Base-by-base conservation (phyloP, 2,329 filamentous ascomycete species). In the Exophiala viscosa region DNA sequence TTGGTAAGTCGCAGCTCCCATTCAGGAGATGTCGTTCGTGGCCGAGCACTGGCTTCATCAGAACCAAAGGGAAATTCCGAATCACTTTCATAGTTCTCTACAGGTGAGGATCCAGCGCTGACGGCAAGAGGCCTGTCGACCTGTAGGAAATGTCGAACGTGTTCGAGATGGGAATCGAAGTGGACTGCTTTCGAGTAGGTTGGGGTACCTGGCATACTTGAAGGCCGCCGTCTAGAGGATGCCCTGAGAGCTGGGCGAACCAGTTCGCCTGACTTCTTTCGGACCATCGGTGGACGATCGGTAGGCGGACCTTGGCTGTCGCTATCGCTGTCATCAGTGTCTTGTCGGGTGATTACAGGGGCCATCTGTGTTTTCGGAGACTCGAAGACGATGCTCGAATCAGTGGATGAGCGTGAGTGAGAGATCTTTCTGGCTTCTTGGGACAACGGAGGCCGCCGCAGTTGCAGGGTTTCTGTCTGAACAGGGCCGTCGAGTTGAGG, bases 161-260 rank as follows among this genome's bases (percentile, higher is more conserved):
- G 92, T 72, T 97, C 93, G 35, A 97, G 83, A 66, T 96, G 89
- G 20, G 92, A 89, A 71, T 97, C 93, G 67, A 99, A 99, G 71
- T 99, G 93, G n/a, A 99, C 93, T 10, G 88, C 90, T 71, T 99
- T 99, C 62, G 87, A 87, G 67, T 92, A 97, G 7, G 92, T 93
- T 0, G 93, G 93, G 0, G 93, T 99, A 49, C 93, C 93, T 7
- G 93, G 93, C 89, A 97, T 95, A 74, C 92, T 97, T 3, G 89
- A 95, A 1, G 92, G 92, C 52, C 93, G 83, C 60, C 89, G 81
- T 60, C 82, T 81, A 11, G 87, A 88, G 10, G 88, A 78, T 35
- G 86, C 84, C 45, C 93, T 85, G 46, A 99, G 80, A 15, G 93
- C 93, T 10, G 93, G 93, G 63, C 93, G 86, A 52, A 99, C 93